These are phyloP conservation scores for Begonia fuchsioides DNA, from an alignment of 306 rosid genomes.

Conservation along the genomic window DNA sequence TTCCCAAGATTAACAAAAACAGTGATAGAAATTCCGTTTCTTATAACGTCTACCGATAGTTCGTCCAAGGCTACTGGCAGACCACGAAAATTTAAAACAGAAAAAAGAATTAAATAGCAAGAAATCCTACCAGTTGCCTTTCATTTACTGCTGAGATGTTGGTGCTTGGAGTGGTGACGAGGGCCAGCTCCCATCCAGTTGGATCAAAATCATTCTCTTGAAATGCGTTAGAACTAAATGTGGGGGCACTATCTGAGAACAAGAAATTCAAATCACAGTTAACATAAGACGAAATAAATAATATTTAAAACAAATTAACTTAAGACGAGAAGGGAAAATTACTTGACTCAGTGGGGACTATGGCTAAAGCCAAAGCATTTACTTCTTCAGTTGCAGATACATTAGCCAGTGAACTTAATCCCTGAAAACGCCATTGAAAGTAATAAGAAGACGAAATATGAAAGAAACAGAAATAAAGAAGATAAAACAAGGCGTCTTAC, in stretches of 20 bases:
- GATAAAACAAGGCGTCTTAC: slow-evolving; percentile 27
- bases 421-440: slow-evolving; percentile 34
- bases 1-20: too few relatives aligned
- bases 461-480: neutral
- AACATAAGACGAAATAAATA: slow-evolving; percentile 9
- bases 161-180: slow-evolving; percentile 78
- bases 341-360: slow-evolving; percentile 67
- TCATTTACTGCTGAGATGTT: slow-evolving; percentile 72
- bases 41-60: too few relatives aligned
- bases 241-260: slow-evolving; percentile 36
- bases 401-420: slow-evolving; percentile 48
- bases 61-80: too few relatives aligned
- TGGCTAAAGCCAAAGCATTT: slow-evolving; percentile 86
- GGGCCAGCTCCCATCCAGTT: slow-evolving; percentile 96
- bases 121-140: slow-evolving; percentile 74
- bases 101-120: too few relatives aligned
- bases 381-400: slow-evolving; percentile 71
- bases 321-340: slow-evolving; percentile 10
- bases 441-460: slow-evolving; percentile 4
- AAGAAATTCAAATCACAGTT: slow-evolving; percentile 10
- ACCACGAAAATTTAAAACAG: too few relatives aligned
- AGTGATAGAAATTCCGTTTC: too few relatives aligned
- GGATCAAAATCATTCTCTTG: slow-evolving; percentile 75
- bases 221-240: slow-evolving; percentile 36
- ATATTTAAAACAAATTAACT: slow-evolving; percentile 11